Base-by-base conservation (phyloP, 495 filamentous ascomycete genomes). In the Hypoxylon perforatum region DNA sequence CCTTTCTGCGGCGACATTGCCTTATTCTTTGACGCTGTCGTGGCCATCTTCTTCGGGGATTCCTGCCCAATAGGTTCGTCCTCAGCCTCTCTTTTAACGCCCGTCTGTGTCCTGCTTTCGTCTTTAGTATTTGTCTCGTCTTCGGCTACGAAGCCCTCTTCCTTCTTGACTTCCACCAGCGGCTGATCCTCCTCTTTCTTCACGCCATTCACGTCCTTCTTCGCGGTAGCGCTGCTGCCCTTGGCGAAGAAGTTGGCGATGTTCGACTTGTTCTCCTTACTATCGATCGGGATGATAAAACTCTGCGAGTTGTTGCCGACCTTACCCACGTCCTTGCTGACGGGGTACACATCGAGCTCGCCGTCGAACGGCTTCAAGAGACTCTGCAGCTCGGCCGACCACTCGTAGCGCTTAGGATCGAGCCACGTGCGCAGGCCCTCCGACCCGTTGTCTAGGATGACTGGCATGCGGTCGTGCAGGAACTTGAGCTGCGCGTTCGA, bases 381-480 rank as follows among this genome's bases (percentile, higher is more conserved):
- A 2, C 75, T 79, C 71, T 97, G 93, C 30, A 99, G 78, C 18
- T 94, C 90, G 50, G 83, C 84, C 17, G 85, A 89, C 94, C 94
- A 98, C 46, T 85, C 86, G 7, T 78, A 78, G 33, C 85, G 82
- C 1, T 67, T 78, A 2, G 92, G 92, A 73, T 96, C 91, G 47
- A 98, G 80, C 95, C 95, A 99, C 2, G 71, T 86, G 18, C 77
- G 83, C 65, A 96, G 78, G n/a, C 81, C 86, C 10, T 90, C 87
- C 0, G 87, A 89, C 6, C 87, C 88, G 25, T 90, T 85, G 0
- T 97, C 91, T 4, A 99, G 70, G 15, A 99, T 93, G 0, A 95
- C 95, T 0, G 95, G 95, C 95, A 99, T 99, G 15, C 95, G 86
- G 57, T 96, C 91, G 65, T 99, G 95, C 22, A 99, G 77, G 65